A percentile compares a stretch with the other conserved stretches of the same genome.
These are phyloP conservation scores for Backusella macrospora DNA, from an alignment of 192 early-diverging fungal species.

Conservation along the genomic window DNA sequence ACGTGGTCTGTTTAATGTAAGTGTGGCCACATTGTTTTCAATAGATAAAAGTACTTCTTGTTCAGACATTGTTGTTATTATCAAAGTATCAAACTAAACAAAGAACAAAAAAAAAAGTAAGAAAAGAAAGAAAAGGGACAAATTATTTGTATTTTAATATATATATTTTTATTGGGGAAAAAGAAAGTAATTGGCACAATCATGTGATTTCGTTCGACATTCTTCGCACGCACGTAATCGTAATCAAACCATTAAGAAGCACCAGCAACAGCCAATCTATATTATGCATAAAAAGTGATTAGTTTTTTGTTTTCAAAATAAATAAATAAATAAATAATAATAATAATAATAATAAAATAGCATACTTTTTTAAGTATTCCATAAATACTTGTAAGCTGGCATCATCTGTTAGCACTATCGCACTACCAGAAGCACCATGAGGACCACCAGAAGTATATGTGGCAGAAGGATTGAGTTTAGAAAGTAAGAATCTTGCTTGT, in stretches of 20 bases:
- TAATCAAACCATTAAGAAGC: constrained; percentile 25
- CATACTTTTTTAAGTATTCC: constrained; percentile 86
- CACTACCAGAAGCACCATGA: constrained; percentile 71
- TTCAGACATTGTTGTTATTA: constrained; percentile 14
- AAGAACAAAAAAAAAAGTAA: not conserved
- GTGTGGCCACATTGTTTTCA: constrained; percentile 45
- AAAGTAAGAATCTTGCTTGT: constrained; percentile 96
- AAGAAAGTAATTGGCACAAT: not conserved
- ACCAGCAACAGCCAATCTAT: constrained; percentile 28
- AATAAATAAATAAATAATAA: too few relatives aligned
- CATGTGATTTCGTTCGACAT: not conserved
- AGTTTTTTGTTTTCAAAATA: not conserved
- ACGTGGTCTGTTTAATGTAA: constrained; percentile 56
- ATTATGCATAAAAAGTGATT: not conserved
- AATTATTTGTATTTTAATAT: not conserved
- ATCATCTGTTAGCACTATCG: constrained; percentile 97
- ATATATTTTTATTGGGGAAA: constrained; percentile 7
- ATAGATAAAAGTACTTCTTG: constrained; percentile 17
- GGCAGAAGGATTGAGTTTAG: constrained; percentile 97
- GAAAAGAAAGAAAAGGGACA: too few relatives aligned
- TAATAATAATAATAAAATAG: not conserved
- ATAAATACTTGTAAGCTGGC: constrained; percentile 98
- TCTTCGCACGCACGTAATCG: constrained; percentile 13
- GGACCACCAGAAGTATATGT: constrained; percentile 82
- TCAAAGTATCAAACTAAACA: not conserved